Percentiles rank a stretch among this genome's conserved stretches.
Evolutionary conservation across 306 rosid genomes (phyloP).

Genomic region (Hippophae rhamnoides): DNA sequence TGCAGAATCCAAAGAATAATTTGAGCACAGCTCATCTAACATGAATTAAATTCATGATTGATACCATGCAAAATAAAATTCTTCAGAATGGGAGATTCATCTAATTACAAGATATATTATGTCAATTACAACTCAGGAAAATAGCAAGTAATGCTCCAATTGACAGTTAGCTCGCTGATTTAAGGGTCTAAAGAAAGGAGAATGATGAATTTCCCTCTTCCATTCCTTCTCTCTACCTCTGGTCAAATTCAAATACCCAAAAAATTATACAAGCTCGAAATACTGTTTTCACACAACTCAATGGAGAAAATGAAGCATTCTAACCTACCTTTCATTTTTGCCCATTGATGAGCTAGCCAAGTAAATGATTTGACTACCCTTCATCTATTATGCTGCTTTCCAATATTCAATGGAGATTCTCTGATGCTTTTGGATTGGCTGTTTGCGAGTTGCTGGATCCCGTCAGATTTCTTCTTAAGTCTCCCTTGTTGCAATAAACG

Average conservation of each 20-base stretch:
- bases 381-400: constrained; percentile 47
- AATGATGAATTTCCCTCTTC: constrained; percentile 34
- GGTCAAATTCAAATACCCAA: constrained; percentile 39
- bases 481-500: constrained; percentile 76
- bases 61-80: constrained; percentile 24
- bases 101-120: constrained; percentile 34
- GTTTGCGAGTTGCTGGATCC: constrained; percentile 56
- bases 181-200: constrained; percentile 24
- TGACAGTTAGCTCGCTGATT: constrained; percentile 45
- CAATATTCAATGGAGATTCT: constrained; percentile 62
- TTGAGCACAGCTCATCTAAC: too few relatives aligned
- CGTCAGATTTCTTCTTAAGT: constrained; percentile 68
- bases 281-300: constrained; percentile 36
- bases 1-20: too few relatives aligned
- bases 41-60: too few relatives aligned
- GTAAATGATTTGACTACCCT: background rate
- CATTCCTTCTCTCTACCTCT: constrained; percentile 32
- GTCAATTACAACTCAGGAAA: constrained; percentile 52
- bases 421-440: constrained; percentile 65
- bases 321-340: constrained; percentile 20
- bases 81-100: constrained; percentile 30
- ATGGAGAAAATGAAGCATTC: constrained; percentile 25
- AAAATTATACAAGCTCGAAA: constrained; percentile 40
- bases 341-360: background rate
- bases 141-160: constrained; percentile 32